A percentile compares a stretch with the other conserved stretches of the same genome.
These are phyloP conservation scores for Chenopodium formosanum DNA, from an alignment of 148 eudicot genomes.

Conservation along the genomic window DNA sequence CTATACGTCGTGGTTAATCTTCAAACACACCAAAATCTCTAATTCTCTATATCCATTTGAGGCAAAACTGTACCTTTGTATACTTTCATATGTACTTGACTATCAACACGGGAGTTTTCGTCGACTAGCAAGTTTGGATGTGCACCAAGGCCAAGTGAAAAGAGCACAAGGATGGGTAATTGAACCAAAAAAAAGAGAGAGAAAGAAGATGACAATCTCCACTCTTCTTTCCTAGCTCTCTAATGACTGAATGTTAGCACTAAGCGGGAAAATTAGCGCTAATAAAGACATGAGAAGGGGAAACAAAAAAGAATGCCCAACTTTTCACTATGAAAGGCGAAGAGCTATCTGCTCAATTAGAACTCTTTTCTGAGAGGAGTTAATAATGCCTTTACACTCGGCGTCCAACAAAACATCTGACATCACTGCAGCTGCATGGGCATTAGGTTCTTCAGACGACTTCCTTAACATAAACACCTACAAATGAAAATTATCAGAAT, in stretches of 20 bases:
- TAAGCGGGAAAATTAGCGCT: conserved; percentile 24
- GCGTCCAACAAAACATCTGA: conserved; percentile 78
- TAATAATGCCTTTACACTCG: conserved; percentile 66
- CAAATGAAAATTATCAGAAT: background rate
- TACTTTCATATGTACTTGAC: conserved; percentile 12
- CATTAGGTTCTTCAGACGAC: conserved; percentile 72
- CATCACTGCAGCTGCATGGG: conserved; percentile 78
- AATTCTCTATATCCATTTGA: conserved; percentile 5
- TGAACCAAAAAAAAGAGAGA: background rate
- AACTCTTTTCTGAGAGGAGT: conserved; percentile 66
- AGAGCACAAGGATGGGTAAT: conserved; percentile 2
- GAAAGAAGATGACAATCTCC: background rate
- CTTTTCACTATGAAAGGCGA: conserved; percentile 56
- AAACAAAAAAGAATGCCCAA: background rate
- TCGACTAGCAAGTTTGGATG: background rate
- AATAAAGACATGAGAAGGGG: background rate
- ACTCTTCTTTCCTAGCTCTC: background rate
- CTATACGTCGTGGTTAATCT: conserved; percentile 2
- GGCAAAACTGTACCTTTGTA: conserved; percentile 22
- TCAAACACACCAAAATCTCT: conserved; percentile 24
- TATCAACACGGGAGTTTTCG: background rate
- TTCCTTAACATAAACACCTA: conserved; percentile 79
- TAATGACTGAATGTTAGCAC: conserved; percentile 20
- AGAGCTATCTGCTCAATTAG: conserved; percentile 77
- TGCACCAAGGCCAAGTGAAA: conserved; percentile 6